These are phyloP conservation scores for Trifolium pratense DNA, from an alignment of 306 rosid genomes.

Conservation along the genomic window DNA sequence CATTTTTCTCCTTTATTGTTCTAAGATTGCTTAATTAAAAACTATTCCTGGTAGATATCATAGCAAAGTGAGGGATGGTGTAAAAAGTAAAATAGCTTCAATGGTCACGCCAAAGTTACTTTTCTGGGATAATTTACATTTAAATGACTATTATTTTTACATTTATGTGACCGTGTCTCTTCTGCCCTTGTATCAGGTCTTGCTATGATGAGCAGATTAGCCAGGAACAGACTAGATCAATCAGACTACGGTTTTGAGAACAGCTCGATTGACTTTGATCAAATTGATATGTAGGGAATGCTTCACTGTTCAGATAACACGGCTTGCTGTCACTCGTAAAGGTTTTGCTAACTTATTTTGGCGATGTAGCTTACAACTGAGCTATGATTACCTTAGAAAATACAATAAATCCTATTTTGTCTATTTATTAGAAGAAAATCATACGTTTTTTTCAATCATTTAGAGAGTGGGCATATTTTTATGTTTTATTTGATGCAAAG, in stretches of 20 bases:
- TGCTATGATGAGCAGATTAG: constrained; percentile 76
- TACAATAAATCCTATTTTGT: constrained; percentile 27
- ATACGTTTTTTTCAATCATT: neutral
- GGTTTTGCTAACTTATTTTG: neutral
- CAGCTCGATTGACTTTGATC: constrained; percentile 71
- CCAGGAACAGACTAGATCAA: constrained; percentile 65
- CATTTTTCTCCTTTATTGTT: constrained; percentile 3
- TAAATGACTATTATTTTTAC: neutral
- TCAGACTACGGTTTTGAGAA: constrained; percentile 61
- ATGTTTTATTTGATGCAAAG: too few species aligned
- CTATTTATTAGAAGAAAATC: constrained; percentile 30
- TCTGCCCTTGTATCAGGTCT: constrained; percentile 61
- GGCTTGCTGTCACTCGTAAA: neutral
- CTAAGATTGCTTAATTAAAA: neutral
- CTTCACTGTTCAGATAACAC: constrained; percentile 26
- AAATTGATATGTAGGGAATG: constrained; percentile 51
- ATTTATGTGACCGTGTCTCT: constrained; percentile 11
- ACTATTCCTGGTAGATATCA: neutral
- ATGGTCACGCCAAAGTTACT: neutral
- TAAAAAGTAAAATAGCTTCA: neutral
- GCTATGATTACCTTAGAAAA: constrained; percentile 24
- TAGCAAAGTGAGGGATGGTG: neutral
- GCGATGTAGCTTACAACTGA: constrained; percentile 2
- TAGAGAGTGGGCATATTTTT: too few species aligned
- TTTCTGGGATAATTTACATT: constrained; percentile 9